These are phyloP conservation scores for Cercospora sp. DNA, from an alignment of 2,329 filamentous ascomycete species.

Conservation along the genomic window DNA sequence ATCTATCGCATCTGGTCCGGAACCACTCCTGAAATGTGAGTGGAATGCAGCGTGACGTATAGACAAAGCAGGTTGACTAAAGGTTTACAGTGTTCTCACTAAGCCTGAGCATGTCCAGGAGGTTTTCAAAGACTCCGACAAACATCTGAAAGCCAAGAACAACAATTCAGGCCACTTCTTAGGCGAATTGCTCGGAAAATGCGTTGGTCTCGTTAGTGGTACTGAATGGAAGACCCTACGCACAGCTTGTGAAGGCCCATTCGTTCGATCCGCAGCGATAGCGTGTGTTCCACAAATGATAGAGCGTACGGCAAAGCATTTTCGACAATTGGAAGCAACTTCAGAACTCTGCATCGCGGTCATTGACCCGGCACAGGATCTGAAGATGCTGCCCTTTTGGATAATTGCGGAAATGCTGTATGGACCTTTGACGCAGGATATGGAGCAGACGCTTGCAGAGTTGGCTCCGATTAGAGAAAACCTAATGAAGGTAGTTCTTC, in stretches of 20 bases:
- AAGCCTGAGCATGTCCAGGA: slow-evolving; percentile 3
- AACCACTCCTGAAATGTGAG: slow-evolving; percentile 10
- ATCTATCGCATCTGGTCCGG: slow-evolving; percentile 16
- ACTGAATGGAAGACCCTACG: background rate
- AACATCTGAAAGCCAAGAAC: slow-evolving; percentile 46
- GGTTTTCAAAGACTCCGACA: slow-evolving; percentile 49
- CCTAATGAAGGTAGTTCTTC: background rate
- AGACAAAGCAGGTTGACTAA: background rate
- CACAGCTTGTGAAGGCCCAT: slow-evolving; percentile 36
- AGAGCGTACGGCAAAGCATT: background rate
- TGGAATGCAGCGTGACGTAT: background rate
- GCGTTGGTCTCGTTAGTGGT: slow-evolving; percentile 34
- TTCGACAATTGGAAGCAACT: background rate
- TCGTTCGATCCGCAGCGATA: slow-evolving; percentile 13
- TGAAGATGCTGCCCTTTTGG: slow-evolving; percentile 13
- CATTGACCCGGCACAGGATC: slow-evolving; percentile 7
- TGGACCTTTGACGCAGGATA: background rate
- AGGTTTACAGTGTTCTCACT: background rate
- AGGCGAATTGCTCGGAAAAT: slow-evolving; percentile 46
- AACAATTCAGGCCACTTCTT: slow-evolving; percentile 48
- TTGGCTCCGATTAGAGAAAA: background rate
- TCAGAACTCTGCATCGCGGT: background rate
- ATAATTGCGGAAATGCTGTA: slow-evolving; percentile 11
- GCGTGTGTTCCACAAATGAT: background rate
- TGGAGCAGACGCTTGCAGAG: background rate